These are phyloP conservation scores for Mycothermus thermophilus DNA, from an alignment of 495 filamentous ascomycete species.

Conservation along the genomic window DNA sequence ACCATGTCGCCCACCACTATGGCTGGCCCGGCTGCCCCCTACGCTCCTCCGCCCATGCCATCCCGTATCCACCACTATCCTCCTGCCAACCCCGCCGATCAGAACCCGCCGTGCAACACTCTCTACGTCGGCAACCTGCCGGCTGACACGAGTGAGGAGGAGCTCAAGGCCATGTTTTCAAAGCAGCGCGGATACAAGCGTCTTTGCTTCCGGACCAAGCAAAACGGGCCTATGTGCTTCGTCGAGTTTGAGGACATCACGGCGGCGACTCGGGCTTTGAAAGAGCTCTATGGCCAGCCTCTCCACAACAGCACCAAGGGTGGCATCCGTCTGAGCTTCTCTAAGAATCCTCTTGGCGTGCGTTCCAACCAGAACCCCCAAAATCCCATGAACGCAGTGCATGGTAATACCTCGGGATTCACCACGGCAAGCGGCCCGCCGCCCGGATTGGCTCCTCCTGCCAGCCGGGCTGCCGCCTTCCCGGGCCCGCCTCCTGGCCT, in stretches of 20 bases:
- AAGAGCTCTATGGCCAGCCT: constrained; percentile 78
- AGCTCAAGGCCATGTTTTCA: constrained; percentile 87
- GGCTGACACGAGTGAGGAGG: constrained; percentile 87
- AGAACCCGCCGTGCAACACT: constrained; percentile 97
- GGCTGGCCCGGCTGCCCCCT: constrained; percentile 27
- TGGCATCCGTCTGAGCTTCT: constrained; percentile 95
- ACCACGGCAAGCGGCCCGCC: constrained; percentile 62
- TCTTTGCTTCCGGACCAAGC: constrained; percentile 93
- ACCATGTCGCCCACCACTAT: constrained; percentile 48
- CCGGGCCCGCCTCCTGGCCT: constrained; percentile 11
- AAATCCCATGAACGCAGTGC: constrained; percentile 32
- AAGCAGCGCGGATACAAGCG: constrained; percentile 93
- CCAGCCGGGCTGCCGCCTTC: constrained; percentile 53
- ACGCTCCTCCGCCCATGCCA: constrained; percentile 45
- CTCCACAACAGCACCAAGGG: constrained; percentile 92
- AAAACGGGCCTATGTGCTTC: constrained; percentile 98
- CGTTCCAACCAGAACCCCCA: constrained; percentile 53
- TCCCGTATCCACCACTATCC: constrained; percentile 58
- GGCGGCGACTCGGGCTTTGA: constrained; percentile 83
- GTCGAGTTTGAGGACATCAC: constrained; percentile 95
- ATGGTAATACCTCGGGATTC: constrained; percentile 40
- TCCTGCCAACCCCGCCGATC: constrained; percentile 86
- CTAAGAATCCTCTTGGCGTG: constrained; percentile 92
- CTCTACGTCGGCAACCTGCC: constrained; percentile 95
- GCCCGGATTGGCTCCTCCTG: constrained; percentile 56